Evolutionary conservation across 352 stramenopile species (phyloP), one percentile per base, ranked within the genome.

Genomic region (Globisporangium radiosum): DNA sequence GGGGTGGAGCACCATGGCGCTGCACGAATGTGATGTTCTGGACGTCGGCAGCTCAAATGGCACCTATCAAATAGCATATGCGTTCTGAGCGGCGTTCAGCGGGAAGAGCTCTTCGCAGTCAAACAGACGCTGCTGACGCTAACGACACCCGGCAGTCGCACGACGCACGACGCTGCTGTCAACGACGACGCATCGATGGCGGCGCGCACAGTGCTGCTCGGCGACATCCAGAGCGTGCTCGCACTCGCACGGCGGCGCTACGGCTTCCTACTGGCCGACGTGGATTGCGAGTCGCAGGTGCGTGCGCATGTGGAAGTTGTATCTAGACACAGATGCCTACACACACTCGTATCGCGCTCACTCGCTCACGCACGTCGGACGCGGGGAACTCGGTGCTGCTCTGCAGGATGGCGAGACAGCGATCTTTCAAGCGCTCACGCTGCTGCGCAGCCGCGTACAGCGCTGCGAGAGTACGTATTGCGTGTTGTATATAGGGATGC

Each of bases 171-270:
- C 25, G 25, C 25, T 33, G 25, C 25, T 33, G 25, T 33, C 25
- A 3, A 33, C 25, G 25, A 33, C 25, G 25, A 33, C 25, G 25
- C 25, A 33, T 33, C 25, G 25, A 33, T 33, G 25, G 25, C 64
- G 48, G 66, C 66, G 52, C 78, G 80, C 44, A 71, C 70, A 15
- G 73, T 85, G 66, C 65, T 90, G 51, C 67, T 90, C 63, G 80
- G 81, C 71, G 81, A 87, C 64, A 81, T 90, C 58, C 81, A 90
- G 73, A 74, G 71, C 71, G 76, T 88, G 42, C 40, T 88, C 65
- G 84, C 78, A 59, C 65, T 90, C 42, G 81, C 75, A 14, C 56
- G 81, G 19, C 69, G 76, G 36, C 75, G 72, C 45, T 74, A 84
- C 66, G 81, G 81, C 2, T 88, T 78, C 58, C 57, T 78, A 3